Conservation (phyloP, 1,284 basidiomycete genomes). For the Heliocybe sulcata region DNA sequence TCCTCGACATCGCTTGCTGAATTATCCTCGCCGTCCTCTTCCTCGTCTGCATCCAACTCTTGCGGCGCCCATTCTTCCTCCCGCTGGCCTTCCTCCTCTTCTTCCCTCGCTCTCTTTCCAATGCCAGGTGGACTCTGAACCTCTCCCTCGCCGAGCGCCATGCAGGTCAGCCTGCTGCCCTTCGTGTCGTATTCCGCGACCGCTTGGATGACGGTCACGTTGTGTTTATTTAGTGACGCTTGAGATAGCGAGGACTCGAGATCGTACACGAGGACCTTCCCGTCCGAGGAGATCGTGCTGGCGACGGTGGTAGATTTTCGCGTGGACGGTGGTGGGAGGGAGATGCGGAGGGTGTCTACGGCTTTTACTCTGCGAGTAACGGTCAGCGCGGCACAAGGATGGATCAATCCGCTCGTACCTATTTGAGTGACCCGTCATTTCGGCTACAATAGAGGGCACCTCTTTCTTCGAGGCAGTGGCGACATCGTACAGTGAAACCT, state of each 20-base stretch:
- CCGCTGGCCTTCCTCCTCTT: constrained; percentile 14
- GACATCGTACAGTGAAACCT: constrained; percentile 66
- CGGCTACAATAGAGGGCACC: constrained; percentile 45
- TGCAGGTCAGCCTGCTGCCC: constrained; percentile 77
- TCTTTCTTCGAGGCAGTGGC: constrained; percentile 23
- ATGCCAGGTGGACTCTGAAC: background rate
- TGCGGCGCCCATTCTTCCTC: constrained; percentile 6
- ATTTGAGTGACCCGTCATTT: constrained; percentile 67
- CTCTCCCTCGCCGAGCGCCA: constrained; percentile 62
- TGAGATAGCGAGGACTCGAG: constrained; percentile 33
- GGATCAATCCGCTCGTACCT: constrained; percentile 37
- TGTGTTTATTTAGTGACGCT: constrained; percentile 13
- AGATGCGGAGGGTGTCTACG: constrained; percentile 52
- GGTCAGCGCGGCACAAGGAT: constrained; percentile 1
- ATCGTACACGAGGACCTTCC: constrained; percentile 77
- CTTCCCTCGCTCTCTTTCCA: constrained; percentile 7
- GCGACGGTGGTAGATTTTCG: constrained; percentile 50
- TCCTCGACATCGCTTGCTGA: background rate
- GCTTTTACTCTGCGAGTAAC: constrained; percentile 54
- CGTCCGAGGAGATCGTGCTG: constrained; percentile 79
- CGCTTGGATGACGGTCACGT: constrained; percentile 36
- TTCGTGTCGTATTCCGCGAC: constrained; percentile 75
- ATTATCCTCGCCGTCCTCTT: constrained; percentile 8
- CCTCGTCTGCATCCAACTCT: constrained; percentile 1
- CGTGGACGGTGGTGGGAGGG: constrained; percentile 32